These are phyloP conservation scores for Neonectria punicea DNA, from an alignment of 2,329 filamentous ascomycete species.

Conservation along the genomic window DNA sequence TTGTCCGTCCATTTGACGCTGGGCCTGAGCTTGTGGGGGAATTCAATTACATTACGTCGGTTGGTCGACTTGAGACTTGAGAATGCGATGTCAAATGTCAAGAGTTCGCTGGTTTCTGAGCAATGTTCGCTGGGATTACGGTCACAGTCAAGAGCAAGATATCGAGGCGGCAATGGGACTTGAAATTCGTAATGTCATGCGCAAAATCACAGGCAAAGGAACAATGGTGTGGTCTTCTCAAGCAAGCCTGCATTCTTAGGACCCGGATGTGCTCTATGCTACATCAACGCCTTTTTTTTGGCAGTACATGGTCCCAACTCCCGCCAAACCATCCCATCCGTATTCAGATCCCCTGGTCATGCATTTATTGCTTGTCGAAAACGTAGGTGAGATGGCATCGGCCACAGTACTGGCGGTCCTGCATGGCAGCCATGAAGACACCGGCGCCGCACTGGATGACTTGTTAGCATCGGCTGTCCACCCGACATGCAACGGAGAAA, in stretches of 20 bases:
- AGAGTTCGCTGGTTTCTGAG: background rate
- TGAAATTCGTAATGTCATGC: background rate
- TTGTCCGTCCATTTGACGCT: slow-evolving; percentile 11
- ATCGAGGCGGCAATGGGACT: too few relatives aligned
- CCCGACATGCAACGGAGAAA: slow-evolving; percentile 32
- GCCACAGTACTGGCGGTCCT: slow-evolving; percentile 98
- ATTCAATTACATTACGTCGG: background rate
- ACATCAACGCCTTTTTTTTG: slow-evolving; percentile 55
- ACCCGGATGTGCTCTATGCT: slow-evolving; percentile 55
- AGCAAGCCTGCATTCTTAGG: slow-evolving; percentile 54
- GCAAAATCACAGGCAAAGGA: slow-evolving; percentile 7
- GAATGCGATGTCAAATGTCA: background rate
- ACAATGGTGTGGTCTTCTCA: slow-evolving; percentile 40
- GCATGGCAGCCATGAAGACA: slow-evolving; percentile 99
- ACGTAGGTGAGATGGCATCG: slow-evolving; percentile 79
- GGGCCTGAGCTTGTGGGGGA: background rate
- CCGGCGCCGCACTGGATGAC: slow-evolving; percentile 87
- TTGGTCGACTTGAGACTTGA: too few relatives aligned
- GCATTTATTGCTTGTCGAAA: slow-evolving; percentile 72
- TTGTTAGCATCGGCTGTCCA: slow-evolving; percentile 48
- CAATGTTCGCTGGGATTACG: too few relatives aligned
- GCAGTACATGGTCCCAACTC: slow-evolving; percentile 46
- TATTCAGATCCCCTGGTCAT: slow-evolving; percentile 43
- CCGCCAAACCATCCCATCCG: slow-evolving; percentile 46
- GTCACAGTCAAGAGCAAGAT: background rate